Evolutionary conservation across 306 rosid genomes (phyloP).

Genomic region (Dalbergia cultrata): DNA sequence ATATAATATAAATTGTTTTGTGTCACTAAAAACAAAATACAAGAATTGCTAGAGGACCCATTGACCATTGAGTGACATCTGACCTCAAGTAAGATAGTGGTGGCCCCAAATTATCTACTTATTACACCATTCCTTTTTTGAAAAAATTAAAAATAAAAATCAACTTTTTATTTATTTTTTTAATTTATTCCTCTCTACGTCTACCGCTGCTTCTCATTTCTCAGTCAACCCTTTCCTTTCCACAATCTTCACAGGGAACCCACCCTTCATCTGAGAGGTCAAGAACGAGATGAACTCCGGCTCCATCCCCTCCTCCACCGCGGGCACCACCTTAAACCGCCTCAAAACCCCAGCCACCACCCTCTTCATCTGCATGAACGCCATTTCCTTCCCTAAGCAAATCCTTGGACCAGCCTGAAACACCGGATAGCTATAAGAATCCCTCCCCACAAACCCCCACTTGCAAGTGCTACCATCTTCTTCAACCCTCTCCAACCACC

Average conservation of each 20-base stretch:
- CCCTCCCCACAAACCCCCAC: neutral
- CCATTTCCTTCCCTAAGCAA: conserved; percentile 91
- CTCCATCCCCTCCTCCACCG: conserved; percentile 30
- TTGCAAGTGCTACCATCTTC: neutral
- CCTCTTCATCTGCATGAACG: conserved; percentile 85
- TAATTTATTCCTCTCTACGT: no score
- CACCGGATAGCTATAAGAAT: conserved; percentile 53
- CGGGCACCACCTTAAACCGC: conserved; percentile 65
- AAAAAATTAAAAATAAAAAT: no score
- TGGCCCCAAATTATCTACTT: no score
- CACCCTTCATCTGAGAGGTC: conserved; percentile 67
- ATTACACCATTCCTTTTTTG: no score
- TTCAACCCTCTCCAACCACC: neutral
- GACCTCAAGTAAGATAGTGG: no score
- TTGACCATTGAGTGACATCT: no score
- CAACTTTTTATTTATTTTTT: no score
- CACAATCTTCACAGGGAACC: conserved; percentile 27
- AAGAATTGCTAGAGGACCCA: no score
- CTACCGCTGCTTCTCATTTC: no score
- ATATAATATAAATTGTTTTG: no score
- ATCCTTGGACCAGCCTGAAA: conserved; percentile 91
- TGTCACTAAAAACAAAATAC: no score
- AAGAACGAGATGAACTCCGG: conserved; percentile 58
- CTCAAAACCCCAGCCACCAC: conserved; percentile 62
- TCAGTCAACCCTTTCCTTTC: neutral